These are phyloP conservation scores for Carnegiea gigantea DNA, from an alignment of 179 eudicot species.

Conservation along the genomic window DNA sequence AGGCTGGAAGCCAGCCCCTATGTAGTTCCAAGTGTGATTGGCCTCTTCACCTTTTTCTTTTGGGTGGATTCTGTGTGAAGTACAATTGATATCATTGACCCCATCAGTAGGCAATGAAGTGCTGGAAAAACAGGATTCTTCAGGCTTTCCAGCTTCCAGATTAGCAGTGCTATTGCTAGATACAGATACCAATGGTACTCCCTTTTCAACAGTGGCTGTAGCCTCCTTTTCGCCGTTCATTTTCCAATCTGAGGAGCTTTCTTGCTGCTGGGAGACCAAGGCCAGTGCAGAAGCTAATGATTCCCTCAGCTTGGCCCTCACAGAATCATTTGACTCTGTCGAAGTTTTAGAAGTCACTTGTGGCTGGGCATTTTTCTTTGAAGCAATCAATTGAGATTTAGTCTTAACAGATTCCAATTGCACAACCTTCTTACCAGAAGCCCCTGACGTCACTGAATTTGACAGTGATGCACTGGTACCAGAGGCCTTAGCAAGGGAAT, in stretches of 20 bases:
- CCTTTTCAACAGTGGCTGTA: conserved; percentile 11
- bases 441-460: conserved; percentile 29
- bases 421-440: conserved; percentile 49
- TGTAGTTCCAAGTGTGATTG: conserved; percentile 39
- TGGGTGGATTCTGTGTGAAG: conserved; percentile 25
- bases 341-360: conserved; percentile 48
- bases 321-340: conserved; percentile 55
- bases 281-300: conserved; percentile 79
- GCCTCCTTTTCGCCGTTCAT: conserved; percentile 25
- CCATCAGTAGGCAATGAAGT: conserved; percentile 28
- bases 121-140: conserved; percentile 26
- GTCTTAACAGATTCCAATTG: conserved; percentile 46
- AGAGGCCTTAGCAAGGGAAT: conserved; percentile 24
- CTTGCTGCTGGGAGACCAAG: conserved; percentile 49
- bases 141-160: conserved; percentile 25
- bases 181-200: conserved; percentile 23
- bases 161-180: conserved; percentile 20
- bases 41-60: conserved; percentile 29
- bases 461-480: conserved; percentile 29
- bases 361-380: conserved; percentile 41
- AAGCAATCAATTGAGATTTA: conserved; percentile 51
- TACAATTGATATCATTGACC: conserved; percentile 19
- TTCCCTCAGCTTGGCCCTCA: conserved; percentile 87
- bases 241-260: conserved; percentile 32
- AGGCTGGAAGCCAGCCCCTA: conserved; percentile 44